phyloP scores from a whole-genome alignment of 192 early-diverging fungal genomes.

The Globomyces pollinis-pini region DNA sequence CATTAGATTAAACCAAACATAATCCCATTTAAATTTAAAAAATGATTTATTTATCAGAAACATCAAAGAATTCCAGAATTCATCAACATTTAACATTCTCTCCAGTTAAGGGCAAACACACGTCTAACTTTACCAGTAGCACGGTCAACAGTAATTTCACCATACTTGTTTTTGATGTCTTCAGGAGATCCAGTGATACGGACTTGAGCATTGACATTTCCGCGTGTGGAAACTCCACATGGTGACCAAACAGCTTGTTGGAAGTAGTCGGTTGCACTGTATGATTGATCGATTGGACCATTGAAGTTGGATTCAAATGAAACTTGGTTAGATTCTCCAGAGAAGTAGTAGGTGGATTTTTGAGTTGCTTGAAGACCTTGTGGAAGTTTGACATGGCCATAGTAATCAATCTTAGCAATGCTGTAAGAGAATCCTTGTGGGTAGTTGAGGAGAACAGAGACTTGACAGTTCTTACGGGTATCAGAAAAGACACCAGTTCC shows the following conservation, averaged over 20 bases:
- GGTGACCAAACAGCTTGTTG: conserved; percentile 14
- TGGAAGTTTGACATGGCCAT: not conserved
- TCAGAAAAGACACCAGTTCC: conserved; percentile 18
- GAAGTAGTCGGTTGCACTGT: not conserved
- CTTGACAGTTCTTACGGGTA: conserved; percentile 11
- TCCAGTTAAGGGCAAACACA: conserved; percentile 20
- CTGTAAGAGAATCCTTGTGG: not conserved
- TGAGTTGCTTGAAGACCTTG: not conserved
- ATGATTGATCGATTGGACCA: not conserved
- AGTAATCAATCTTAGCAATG: not conserved
- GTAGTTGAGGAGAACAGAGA: not conserved
- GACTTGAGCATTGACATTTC: conserved; percentile 24
- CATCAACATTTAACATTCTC: conserved; percentile 12
- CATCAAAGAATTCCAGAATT: too few relatives aligned
- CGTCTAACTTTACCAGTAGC: conserved; percentile 21
- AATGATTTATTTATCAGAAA: too few relatives aligned
- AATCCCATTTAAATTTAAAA: too few relatives aligned
- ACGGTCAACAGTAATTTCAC: conserved; percentile 22
- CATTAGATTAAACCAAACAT: too few relatives aligned
- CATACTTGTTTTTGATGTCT: not conserved
- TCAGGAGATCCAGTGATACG: not conserved
- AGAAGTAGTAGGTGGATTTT: not conserved
- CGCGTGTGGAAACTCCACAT: conserved; percentile 12
- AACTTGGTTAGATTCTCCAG: not conserved
- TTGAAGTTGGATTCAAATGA: not conserved